These are phyloP conservation scores for Seminavis robusta DNA, from an alignment of 108 stramenopile genomes.

Conservation along the genomic window DNA sequence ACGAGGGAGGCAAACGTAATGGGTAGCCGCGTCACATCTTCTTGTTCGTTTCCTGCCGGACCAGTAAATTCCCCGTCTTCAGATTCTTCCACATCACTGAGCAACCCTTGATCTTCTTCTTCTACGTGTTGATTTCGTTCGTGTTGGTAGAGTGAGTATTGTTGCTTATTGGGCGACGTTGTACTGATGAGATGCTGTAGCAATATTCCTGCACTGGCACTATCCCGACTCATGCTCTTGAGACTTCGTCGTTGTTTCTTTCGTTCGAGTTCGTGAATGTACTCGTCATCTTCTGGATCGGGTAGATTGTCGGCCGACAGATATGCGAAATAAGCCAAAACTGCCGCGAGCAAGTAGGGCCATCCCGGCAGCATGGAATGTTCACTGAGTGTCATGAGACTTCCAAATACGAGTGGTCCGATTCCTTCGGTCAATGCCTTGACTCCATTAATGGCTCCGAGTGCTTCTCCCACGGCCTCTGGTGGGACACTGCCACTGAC, in stretches of 20 bases:
- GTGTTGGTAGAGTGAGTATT: background rate
- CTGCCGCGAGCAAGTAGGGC: conserved; percentile 58
- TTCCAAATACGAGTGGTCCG: conserved; percentile 78
- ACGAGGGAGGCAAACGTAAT: conserved; percentile 2
- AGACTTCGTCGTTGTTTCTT: conserved; percentile 29
- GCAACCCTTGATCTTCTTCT: conserved; percentile 28
- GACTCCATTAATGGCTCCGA: conserved; percentile 94
- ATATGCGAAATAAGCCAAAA: conserved; percentile 53
- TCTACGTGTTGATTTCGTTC: background rate
- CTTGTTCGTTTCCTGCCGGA: background rate
- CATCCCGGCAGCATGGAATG: conserved; percentile 65
- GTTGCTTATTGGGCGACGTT: background rate
- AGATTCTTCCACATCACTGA: conserved; percentile 16
- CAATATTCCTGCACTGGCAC: too few relatives aligned
- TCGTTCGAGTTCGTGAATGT: conserved; percentile 49
- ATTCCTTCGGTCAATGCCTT: conserved; percentile 94
- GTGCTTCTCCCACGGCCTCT: conserved; percentile 83
- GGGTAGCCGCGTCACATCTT: background rate
- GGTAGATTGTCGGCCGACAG: conserved; percentile 41
- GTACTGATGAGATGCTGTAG: background rate
- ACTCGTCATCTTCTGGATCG: conserved; percentile 32
- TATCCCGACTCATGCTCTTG: too few relatives aligned
- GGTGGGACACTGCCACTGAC: conserved; percentile 84
- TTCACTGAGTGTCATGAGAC: conserved; percentile 73
- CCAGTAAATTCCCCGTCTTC: conserved; percentile 29